phyloP scores from a whole-genome alignment of 257 asterid species.

The Nicotiana knightiana region DNA sequence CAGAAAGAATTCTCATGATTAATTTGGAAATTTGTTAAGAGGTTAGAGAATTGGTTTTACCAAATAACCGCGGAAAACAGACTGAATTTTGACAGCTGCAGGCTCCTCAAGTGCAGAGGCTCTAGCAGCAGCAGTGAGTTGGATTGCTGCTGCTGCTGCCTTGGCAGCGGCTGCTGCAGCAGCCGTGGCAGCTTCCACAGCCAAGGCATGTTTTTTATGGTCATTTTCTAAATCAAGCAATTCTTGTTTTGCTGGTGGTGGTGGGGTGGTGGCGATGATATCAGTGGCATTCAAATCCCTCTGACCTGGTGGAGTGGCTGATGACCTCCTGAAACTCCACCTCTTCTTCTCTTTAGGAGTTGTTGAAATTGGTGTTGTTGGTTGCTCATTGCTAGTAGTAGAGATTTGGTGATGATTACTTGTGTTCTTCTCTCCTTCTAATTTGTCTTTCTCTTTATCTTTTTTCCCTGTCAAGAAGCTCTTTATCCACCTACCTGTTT shows the following conservation, averaged over 20 bases:
- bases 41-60: slow-evolving; percentile 20
- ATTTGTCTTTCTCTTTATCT: slow-evolving; percentile 35
- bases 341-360: slow-evolving; percentile 76
- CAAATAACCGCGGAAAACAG: slow-evolving; percentile 69
- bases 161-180: slow-evolving; percentile 63
- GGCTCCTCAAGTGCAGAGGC: slow-evolving; percentile 34
- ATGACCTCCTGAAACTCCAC: slow-evolving; percentile 95
- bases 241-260: slow-evolving; percentile 13
- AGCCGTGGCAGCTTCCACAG: slow-evolving; percentile 61
- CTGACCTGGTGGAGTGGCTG: slow-evolving; percentile 53
- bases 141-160: slow-evolving; percentile 70
- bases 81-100: slow-evolving; percentile 72
- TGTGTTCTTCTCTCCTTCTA: slow-evolving; percentile 8
- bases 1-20: not conserved
- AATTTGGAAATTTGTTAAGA: not conserved
- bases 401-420: slow-evolving; percentile 4
- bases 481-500: slow-evolving; percentile 78
- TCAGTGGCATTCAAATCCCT: not conserved
- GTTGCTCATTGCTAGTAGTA: slow-evolving; percentile 16
- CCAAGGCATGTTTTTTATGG: slow-evolving; percentile 49
- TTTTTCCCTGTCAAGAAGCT: slow-evolving; percentile 69
- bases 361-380: slow-evolving; percentile 50
- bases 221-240: slow-evolving; percentile 30
- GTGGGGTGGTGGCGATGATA: not conserved
- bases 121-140: slow-evolving; percentile 40